phyloP scores from a whole-genome alignment of 169 alveolate genomes.

The Eimeria acervulina region DNA sequence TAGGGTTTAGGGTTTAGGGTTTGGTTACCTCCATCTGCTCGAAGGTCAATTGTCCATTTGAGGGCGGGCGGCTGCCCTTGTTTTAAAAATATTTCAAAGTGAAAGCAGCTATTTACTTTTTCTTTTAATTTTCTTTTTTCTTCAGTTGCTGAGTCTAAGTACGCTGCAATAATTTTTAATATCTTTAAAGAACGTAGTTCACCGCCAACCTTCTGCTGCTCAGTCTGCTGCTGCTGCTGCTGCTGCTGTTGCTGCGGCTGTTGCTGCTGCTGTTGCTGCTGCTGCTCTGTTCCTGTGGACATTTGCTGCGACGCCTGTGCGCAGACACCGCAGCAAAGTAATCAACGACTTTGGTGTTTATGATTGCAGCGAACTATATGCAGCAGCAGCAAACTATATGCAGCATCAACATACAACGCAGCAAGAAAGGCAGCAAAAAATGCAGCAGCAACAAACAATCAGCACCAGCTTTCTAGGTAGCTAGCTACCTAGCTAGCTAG shows the following conservation, averaged over 20 bases:
- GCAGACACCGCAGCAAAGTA: not conserved
- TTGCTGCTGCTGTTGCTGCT: not conserved
- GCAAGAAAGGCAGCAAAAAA: too few species aligned
- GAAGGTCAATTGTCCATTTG: constrained; percentile 68
- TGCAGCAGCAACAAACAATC: too few species aligned
- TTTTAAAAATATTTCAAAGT: constrained; percentile 20
- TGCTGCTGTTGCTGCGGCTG: not conserved
- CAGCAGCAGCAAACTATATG: too few species aligned
- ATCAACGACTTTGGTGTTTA: too few species aligned
- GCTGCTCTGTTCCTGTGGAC: not conserved
- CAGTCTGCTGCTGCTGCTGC: not conserved
- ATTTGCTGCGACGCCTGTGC: constrained; percentile 55
- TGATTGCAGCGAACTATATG: too few species aligned
- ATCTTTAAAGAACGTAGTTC: constrained; percentile 44
- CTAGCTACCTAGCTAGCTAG: not conserved
- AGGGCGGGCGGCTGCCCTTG: constrained; percentile 32
- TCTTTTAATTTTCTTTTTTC: not conserved
- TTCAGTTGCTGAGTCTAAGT: constrained; percentile 35
- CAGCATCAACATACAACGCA: too few species aligned
- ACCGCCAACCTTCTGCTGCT: too few species aligned
- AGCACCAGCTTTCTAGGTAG: too few species aligned
- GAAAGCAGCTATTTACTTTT: constrained; percentile 53
- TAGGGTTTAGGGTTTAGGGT: not conserved
- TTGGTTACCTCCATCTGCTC: constrained; percentile 9
- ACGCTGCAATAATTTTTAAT: constrained; percentile 69